Conservation (phyloP, 495 filamentous ascomycete species). For the Xylaria cubensis region DNA sequence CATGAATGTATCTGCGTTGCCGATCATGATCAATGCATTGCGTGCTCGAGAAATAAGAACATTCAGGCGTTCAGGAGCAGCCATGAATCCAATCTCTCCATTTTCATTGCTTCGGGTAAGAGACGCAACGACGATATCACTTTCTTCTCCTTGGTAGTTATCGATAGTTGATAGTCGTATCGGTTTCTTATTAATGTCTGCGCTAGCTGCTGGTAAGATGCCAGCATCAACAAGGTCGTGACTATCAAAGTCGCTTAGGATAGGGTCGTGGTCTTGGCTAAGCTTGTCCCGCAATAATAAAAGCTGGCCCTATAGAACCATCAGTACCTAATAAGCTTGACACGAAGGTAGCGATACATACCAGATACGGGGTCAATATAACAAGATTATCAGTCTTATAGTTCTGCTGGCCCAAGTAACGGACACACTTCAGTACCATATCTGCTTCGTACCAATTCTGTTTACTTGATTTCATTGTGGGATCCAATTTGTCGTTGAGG, state of each 20-base stretch:
- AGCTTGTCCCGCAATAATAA: constrained; percentile 62
- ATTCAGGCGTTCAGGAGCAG: constrained; percentile 69
- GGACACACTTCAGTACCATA: constrained; percentile 70
- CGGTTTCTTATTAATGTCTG: constrained; percentile 56
- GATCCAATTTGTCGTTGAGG: constrained; percentile 60
- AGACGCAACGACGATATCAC: constrained; percentile 72
- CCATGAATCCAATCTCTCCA: constrained; percentile 79
- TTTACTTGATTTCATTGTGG: constrained; percentile 57
- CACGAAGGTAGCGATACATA: constrained; percentile 15
- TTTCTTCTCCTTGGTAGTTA: constrained; percentile 85
- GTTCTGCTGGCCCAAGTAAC: constrained; percentile 77
- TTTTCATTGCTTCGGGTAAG: constrained; percentile 70
- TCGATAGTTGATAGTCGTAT: constrained; percentile 74
- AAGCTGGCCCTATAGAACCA: constrained; percentile 63
- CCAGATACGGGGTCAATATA: constrained; percentile 74
- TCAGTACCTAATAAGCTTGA: constrained; percentile 10
- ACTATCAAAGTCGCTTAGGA: constrained; percentile 75
- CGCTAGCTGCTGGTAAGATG: constrained; percentile 60
- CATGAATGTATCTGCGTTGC: constrained; percentile 72
- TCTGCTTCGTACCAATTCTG: constrained; percentile 72
- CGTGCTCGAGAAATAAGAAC: constrained; percentile 76
- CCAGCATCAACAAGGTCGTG: constrained; percentile 71
- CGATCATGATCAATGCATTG: constrained; percentile 72
- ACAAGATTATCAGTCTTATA: constrained; percentile 72
- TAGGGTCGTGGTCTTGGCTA: constrained; percentile 58